These are phyloP conservation scores for Phytophthora uliginosa DNA, from an alignment of 352 stramenopile genomes.

Conservation along the genomic window DNA sequence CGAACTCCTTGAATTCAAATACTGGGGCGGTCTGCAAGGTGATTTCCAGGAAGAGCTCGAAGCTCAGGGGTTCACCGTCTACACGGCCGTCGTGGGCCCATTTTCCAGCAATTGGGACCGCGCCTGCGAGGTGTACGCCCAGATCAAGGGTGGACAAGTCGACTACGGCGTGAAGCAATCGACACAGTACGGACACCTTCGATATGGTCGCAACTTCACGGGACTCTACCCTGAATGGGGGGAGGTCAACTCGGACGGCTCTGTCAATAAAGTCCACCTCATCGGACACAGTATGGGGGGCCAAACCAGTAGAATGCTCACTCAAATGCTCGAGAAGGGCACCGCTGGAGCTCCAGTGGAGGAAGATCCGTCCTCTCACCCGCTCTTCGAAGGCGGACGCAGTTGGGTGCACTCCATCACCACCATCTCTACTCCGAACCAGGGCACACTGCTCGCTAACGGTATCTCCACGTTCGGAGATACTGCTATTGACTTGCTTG, in stretches of 20 bases:
- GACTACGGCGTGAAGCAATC: constrained; percentile 57
- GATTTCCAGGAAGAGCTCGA: constrained; percentile 46
- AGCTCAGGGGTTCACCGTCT: constrained; percentile 9
- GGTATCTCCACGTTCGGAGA: constrained; percentile 38
- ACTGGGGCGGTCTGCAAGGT: constrained; percentile 51
- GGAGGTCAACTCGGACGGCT: constrained; percentile 36
- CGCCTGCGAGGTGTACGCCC: constrained; percentile 60
- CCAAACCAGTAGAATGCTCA: constrained; percentile 73
- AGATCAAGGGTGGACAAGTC: constrained; percentile 55
- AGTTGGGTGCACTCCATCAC: constrained; percentile 69
- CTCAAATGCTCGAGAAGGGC: constrained; percentile 57
- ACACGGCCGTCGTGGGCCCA: neutral
- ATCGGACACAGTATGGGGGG: constrained; percentile 72
- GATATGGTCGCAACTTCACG: constrained; percentile 43
- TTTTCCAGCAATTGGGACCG: constrained; percentile 20
- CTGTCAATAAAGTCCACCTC: constrained; percentile 56
- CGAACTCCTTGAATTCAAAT: constrained; percentile 44
- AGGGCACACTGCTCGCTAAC: constrained; percentile 50
- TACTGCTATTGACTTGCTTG: constrained; percentile 21
- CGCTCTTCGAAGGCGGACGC: constrained; percentile 47
- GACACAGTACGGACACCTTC: constrained; percentile 27
- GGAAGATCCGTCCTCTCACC: constrained; percentile 20
- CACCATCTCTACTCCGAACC: constrained; percentile 55
- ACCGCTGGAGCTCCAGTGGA: constrained; percentile 29
- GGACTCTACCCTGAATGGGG: constrained; percentile 50